Evolutionary conservation across 495 filamentous ascomycete species (phyloP).

Genomic region (Neohortaea acidophila): DNA sequence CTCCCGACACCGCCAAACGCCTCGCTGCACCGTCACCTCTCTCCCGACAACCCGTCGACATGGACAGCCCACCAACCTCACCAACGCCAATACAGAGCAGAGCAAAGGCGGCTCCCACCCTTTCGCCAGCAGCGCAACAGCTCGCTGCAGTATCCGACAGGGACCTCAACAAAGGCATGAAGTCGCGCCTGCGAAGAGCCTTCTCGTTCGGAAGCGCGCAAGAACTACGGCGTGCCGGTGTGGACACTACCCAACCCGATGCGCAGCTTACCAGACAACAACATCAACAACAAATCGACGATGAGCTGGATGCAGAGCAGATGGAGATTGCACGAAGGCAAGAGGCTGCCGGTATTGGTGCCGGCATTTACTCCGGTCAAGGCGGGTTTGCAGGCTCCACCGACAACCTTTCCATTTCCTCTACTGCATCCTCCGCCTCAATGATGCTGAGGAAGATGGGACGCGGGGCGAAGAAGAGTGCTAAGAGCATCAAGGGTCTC

Average conservation of each 20-base stretch:
- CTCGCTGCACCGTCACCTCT: constrained; percentile 67
- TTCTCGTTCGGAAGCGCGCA: constrained; percentile 97
- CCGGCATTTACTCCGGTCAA: constrained; percentile 84
- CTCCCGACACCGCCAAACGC: constrained; percentile 57
- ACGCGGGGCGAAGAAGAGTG: constrained; percentile 85
- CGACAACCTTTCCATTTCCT: constrained; percentile 92
- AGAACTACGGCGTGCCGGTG: constrained; percentile 66
- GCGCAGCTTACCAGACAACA: constrained; percentile 54
- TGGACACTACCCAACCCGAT: constrained; percentile 45
- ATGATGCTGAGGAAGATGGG: constrained; percentile 99
- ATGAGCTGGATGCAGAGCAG: constrained; percentile 69
- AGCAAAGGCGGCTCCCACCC: constrained; percentile 11
- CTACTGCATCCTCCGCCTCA: constrained; percentile 92
- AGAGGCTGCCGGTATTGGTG: constrained; percentile 79
- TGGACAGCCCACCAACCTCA: constrained; percentile 13
- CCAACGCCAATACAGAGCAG: constrained; percentile 13
- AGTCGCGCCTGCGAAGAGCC: constrained; percentile 75
- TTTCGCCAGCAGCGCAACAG: constrained; percentile 55
- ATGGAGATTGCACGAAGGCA: constrained; percentile 81
- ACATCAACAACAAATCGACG: constrained; percentile 30
- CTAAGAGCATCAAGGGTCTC: constrained; percentile 77
- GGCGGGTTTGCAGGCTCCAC: constrained; percentile 80
- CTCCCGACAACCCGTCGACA: constrained; percentile 53
- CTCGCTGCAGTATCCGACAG: constrained; percentile 68
- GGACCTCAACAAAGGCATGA: constrained; percentile 60